Percentiles rank a stretch among this genome's conserved stretches.
Conservation (phyloP, 768 basidiomycete species). For the Pholiota conissans region DNA sequence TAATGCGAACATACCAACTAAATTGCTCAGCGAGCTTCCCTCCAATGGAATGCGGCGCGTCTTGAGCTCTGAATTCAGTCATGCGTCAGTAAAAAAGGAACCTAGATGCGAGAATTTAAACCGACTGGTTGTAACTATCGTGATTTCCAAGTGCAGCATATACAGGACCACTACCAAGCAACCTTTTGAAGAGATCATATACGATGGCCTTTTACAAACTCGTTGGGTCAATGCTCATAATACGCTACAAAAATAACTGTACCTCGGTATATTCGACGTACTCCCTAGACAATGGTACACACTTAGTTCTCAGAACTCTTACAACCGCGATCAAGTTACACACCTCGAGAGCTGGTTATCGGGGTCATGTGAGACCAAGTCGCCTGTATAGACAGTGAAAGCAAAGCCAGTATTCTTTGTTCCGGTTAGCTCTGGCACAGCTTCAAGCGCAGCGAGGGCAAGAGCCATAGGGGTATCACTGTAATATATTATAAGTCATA, state of each 20-base stretch:
- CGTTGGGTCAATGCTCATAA: too few relatives aligned
- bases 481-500: too few relatives aligned
- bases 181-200: constrained; percentile 64
- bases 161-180: constrained; percentile 66
- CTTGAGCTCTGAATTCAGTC: constrained; percentile 45
- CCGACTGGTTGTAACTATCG: constrained; percentile 69
- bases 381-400: constrained; percentile 71
- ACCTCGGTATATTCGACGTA: constrained; percentile 67
- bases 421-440: constrained; percentile 66
- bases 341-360: constrained; percentile 63
- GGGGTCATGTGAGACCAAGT: constrained; percentile 72
- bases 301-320: too few relatives aligned
- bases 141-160: constrained; percentile 80
- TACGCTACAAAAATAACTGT: background rate
- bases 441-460: constrained; percentile 56
- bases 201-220: constrained; percentile 47
- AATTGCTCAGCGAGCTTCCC: constrained; percentile 58
- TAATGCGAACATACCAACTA: constrained; percentile 49
- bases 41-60: constrained; percentile 59
- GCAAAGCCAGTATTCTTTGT: constrained; percentile 62
- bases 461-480: constrained; percentile 70
- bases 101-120: background rate
- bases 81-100: background rate
- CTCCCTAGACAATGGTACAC: constrained; percentile 40
- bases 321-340: constrained; percentile 10